Evolutionary conservation across 2,329 filamentous ascomycete genomes (phyloP), one percentile per base, ranked within the genome.

Genomic region (Fusarium sp.): DNA sequence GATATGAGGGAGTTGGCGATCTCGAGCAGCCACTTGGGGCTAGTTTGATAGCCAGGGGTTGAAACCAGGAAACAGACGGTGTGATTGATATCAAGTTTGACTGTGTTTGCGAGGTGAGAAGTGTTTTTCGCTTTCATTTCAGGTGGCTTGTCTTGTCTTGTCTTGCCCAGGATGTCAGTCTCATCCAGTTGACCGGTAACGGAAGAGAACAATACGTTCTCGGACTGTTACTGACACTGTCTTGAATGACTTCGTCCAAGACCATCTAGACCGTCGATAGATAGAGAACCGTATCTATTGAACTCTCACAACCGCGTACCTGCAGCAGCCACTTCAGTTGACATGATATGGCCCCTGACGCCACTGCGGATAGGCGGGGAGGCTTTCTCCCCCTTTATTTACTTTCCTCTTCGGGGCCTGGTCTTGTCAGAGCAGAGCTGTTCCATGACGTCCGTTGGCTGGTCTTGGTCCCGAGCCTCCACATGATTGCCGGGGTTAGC

Each of bases 241-340:
- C 66, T 43, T 33, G 47, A 53, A 70, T 37, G 57, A 28, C 40
- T 25, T 53, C 37, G 37, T 65, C 30, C 33, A 60, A 46, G 40
- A 28, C n/a, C 15, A 30, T 47, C 21, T 40, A 40, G 37, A 19
- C 46, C 43, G 35, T 53, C 42, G 30, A 43, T 50, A 50, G 11
- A 50, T 19, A 50, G 30, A 50, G 47, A 10, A 33, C 30, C 30
- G 16, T 50, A 33, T 33, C 30, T 47, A 35, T 60, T 40, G 35
- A 63, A 58, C 50, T 54, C 42, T 49, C 49, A 28, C 19, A 52
- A 38, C 25, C 47, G 68, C 61, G 73, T 78, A 76, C 71, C 73
- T 79, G 75, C 75, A 78, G 66, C 64, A 66, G 60, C 56, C 64
- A 58, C 38, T 65, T 54, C 49, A 69, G 64, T 69, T 52, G n/a